Percentiles rank a stretch among this genome's conserved stretches.
phyloP scores from a whole-genome alignment of 768 basidiomycete genomes.

The Mycena leptocephala region DNA sequence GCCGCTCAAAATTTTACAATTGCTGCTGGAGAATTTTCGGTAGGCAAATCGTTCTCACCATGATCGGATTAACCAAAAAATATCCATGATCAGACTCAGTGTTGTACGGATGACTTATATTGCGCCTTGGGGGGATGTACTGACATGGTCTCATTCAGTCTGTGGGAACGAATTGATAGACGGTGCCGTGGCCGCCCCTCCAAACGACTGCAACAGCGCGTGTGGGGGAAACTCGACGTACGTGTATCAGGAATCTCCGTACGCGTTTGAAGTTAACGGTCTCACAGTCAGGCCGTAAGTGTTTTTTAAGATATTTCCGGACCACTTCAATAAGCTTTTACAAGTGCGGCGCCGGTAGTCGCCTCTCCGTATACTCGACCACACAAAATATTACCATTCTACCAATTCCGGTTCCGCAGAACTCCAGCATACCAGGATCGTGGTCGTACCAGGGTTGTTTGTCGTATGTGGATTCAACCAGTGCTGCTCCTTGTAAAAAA shows the following conservation, averaged over 20 bases:
- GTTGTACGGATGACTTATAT: slow-evolving; percentile 56
- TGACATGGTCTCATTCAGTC: slow-evolving; percentile 55
- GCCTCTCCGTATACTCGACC: too few species aligned
- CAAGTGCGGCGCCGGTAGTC: too few species aligned
- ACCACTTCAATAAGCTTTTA: too few species aligned
- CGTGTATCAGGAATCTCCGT: slow-evolving; percentile 46
- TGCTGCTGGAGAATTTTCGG: slow-evolving; percentile 81
- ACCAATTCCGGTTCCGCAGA: slow-evolving; percentile 68
- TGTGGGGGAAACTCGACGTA: slow-evolving; percentile 81
- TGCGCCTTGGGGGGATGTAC: slow-evolving; percentile 30
- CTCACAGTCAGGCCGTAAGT: slow-evolving; percentile 41
- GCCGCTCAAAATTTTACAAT: slow-evolving; percentile 69
- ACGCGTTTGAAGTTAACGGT: slow-evolving; percentile 54
- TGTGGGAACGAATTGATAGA: slow-evolving; percentile 79
- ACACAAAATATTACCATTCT: too few species aligned
- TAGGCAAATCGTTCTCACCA: slow-evolving; percentile 34
- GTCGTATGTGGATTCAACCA: slow-evolving; percentile 60
- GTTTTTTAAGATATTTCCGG: slow-evolving; percentile 24
- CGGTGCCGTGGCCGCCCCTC: slow-evolving; percentile 68
- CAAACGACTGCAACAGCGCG: slow-evolving; percentile 76
- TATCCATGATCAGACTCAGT: slow-evolving; percentile 43
- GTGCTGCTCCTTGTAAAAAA: too few species aligned
- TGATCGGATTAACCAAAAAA: not conserved
- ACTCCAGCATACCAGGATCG: slow-evolving; percentile 72
- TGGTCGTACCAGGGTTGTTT: too few species aligned